phyloP scores from a whole-genome alignment of 176 grass and related monocot species.

The Oryza coarctata region DNA sequence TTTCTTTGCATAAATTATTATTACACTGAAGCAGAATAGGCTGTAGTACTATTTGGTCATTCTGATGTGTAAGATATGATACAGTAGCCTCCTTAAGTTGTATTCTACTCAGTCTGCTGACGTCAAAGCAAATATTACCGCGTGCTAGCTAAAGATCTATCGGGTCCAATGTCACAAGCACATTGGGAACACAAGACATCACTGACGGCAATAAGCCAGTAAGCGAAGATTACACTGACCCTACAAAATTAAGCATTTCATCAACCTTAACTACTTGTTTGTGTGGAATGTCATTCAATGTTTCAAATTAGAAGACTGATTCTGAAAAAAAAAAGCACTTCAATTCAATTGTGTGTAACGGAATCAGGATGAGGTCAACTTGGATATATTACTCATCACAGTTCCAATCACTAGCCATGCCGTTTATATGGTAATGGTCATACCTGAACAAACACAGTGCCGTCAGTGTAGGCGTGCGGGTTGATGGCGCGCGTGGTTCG shows the following conservation, averaged over 20 bases:
- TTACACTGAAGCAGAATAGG: not conserved
- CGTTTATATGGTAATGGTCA: not conserved
- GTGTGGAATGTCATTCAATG: not conserved
- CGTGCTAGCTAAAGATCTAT: not conserved
- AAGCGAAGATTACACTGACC: not conserved
- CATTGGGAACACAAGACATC: not conserved
- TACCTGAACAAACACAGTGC: conserved; percentile 96
- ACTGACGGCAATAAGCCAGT: not conserved
- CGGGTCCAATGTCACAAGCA: not conserved
- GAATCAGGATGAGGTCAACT: not conserved
- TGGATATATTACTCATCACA: not conserved
- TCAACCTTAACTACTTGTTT: not conserved
- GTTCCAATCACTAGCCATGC: not conserved
- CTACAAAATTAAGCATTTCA: not conserved
- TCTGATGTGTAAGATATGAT: not conserved
- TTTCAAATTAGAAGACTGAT: not conserved
- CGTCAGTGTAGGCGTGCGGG: conserved; percentile 92
- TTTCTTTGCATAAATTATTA: not conserved
- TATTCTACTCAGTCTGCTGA: not conserved
- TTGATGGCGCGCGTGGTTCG: conserved; percentile 91
- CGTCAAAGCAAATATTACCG: not conserved
- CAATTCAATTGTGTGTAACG: not conserved
- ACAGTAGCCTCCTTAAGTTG: not conserved
- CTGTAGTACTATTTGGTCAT: not conserved
- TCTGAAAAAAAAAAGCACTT: not conserved